Percentiles rank a stretch among this genome's conserved stretches.
Conservation (phyloP, 306 rosid species). For the Malus orientalis region DNA sequence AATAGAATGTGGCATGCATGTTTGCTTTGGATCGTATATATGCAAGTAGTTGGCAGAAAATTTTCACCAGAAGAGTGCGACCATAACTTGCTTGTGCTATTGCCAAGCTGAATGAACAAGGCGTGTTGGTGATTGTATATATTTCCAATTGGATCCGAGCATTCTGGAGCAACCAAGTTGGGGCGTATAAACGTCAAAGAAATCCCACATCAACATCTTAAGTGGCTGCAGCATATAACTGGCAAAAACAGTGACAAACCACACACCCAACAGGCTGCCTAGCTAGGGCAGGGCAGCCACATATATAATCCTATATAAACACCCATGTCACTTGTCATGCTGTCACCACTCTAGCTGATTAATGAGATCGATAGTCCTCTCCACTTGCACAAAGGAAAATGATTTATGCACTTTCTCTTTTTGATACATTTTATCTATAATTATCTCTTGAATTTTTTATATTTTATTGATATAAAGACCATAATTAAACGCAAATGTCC, state of each 20-base stretch:
- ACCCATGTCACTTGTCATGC: not conserved
- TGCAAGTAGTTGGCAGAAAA: not conserved
- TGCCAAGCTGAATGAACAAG: not conserved
- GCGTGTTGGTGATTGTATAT: not conserved
- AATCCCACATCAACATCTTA: not conserved
- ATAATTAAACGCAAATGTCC: no score
- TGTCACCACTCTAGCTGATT: not conserved
- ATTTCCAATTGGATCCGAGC: conserved; percentile 1
- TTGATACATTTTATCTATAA: not conserved
- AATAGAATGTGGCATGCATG: not conserved
- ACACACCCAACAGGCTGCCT: not conserved
- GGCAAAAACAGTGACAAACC: not conserved
- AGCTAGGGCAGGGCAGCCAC: not conserved
- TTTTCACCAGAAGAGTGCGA: not conserved
- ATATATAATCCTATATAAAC: not conserved
- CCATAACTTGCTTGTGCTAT: not conserved
- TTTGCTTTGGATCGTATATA: not conserved
- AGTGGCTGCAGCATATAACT: not conserved
- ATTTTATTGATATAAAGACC: no score
- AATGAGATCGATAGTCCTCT: not conserved
- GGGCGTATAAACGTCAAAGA: not conserved
- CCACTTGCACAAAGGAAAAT: not conserved
- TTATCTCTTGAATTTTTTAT: not conserved
- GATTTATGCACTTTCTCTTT: not conserved
- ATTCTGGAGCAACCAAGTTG: conserved; percentile 9